These are phyloP conservation scores for Irpex sp. DNA, from an alignment of 1,284 basidiomycete species.

Conservation along the genomic window DNA sequence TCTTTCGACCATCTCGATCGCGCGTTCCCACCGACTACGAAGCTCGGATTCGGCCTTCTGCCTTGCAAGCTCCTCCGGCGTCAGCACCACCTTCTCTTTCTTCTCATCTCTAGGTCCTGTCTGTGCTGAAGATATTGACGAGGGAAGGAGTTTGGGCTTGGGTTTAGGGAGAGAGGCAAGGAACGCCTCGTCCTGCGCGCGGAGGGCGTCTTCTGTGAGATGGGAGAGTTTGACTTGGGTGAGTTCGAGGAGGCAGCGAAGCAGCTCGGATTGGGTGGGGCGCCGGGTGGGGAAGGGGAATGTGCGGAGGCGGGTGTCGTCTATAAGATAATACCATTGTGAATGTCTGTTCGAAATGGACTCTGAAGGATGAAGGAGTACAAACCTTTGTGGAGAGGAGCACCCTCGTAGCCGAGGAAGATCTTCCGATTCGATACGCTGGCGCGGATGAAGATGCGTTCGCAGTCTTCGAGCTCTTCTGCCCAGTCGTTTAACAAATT, in stretches of 20 bases:
- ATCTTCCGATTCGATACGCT: slow-evolving; percentile 82
- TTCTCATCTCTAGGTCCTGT: too few relatives aligned
- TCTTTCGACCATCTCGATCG: slow-evolving; percentile 87
- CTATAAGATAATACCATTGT: too few relatives aligned
- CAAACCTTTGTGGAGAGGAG: slow-evolving; percentile 51
- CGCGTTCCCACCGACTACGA: slow-evolving; percentile 74
- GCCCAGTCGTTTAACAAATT: slow-evolving; percentile 79
- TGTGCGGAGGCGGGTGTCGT: slow-evolving; percentile 76
- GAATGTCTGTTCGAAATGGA: too few relatives aligned
- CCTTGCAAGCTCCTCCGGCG: slow-evolving; percentile 14
- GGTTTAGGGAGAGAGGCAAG: slow-evolving; percentile 83
- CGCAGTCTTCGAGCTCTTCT: slow-evolving; percentile 78
- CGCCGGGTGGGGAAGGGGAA: slow-evolving; percentile 94
- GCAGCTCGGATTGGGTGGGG: slow-evolving; percentile 89
- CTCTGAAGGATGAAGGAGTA: too few relatives aligned
- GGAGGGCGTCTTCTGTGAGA: slow-evolving; percentile 82
- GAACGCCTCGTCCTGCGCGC: slow-evolving; percentile 83
- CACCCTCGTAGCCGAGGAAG: slow-evolving; percentile 84
- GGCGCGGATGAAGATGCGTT: slow-evolving; percentile 88
- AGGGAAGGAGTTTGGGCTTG: slow-evolving; percentile 40
- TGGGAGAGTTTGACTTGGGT: slow-evolving; percentile 84
- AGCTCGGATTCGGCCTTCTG: slow-evolving; percentile 33
- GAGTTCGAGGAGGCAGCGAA: slow-evolving; percentile 87
- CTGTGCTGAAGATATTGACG: slow-evolving; percentile 21
- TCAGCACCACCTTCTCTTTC: neutral